phyloP scores from a whole-genome alignment of 495 filamentous ascomycete species.

The Penicillium pulvis region DNA sequence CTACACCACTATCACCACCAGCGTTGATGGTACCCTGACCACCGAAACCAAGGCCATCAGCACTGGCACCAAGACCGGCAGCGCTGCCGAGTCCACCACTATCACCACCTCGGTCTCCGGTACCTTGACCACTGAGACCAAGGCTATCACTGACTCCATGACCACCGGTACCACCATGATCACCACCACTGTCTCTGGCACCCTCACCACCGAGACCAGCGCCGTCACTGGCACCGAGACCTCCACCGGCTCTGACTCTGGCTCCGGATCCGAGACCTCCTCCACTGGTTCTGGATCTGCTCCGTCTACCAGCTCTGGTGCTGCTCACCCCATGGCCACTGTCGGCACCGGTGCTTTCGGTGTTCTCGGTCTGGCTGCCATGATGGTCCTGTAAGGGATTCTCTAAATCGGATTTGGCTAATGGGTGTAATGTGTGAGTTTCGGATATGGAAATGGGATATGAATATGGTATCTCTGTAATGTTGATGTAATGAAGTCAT shows the following conservation, averaged over 20 bases:
- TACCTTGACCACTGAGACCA: not conserved
- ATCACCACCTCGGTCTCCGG: not conserved
- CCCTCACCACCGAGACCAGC: constrained; percentile 16
- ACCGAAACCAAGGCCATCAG: not conserved
- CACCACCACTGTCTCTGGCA: constrained; percentile 20
- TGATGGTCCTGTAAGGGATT: constrained; percentile 41
- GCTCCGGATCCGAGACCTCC: constrained; percentile 12
- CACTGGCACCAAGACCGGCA: not conserved
- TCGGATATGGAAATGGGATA: not conserved
- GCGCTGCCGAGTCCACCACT: not conserved
- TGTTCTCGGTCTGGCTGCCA: constrained; percentile 41
- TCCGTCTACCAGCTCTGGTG: constrained; percentile 27
- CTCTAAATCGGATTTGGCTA: not conserved
- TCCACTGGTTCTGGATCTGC: constrained; percentile 13
- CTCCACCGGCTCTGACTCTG: constrained; percentile 16
- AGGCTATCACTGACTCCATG: not conserved
- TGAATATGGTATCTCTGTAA: constrained; percentile 15
- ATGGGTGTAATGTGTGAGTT: constrained; percentile 2
- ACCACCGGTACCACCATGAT: constrained; percentile 14
- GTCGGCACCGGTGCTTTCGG: constrained; percentile 40
- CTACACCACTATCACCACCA: constrained; percentile 8
- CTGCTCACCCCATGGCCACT: constrained; percentile 38
- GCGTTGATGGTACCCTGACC: constrained; percentile 15
- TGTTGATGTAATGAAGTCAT: constrained; percentile 30
- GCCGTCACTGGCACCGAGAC: constrained; percentile 23